Evolutionary conservation across 305 asterid species (phyloP).

Genomic region (Salvia sclarea): DNA sequence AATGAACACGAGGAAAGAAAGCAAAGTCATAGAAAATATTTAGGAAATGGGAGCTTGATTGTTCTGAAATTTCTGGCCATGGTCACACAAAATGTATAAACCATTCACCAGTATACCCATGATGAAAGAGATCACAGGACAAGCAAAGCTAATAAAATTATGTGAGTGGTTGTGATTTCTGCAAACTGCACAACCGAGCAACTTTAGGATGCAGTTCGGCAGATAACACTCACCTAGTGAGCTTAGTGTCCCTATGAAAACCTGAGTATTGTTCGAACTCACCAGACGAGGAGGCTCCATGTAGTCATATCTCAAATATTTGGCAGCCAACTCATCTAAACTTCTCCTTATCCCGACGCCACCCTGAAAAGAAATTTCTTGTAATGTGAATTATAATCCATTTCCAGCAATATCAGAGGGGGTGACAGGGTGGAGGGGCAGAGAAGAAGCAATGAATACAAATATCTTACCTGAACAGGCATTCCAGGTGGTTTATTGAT

Average conservation of each 20-base stretch:
- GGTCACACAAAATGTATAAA: neutral
- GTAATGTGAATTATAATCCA: slow-evolving; percentile 22
- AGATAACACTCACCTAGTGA: neutral
- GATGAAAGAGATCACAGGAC: neutral
- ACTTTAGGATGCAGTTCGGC: no score
- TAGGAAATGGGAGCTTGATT: neutral
- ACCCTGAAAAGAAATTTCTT: slow-evolving; percentile 53
- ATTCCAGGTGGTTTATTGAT: slow-evolving; percentile 92
- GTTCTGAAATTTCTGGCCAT: neutral
- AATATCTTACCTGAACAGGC: slow-evolving; percentile 82
- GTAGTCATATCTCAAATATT: slow-evolving; percentile 66
- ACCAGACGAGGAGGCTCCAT: slow-evolving; percentile 92
- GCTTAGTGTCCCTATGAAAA: neutral
- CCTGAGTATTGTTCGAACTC: slow-evolving; percentile 34
- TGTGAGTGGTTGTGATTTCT: slow-evolving; percentile 7
- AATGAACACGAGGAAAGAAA: slow-evolving; percentile 4
- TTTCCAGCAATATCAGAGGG: slow-evolving; percentile 23
- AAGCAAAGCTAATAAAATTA: neutral
- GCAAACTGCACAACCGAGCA: no score
- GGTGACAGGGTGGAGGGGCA: neutral
- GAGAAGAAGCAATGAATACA: neutral
- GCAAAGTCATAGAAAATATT: neutral
- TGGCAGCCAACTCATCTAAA: slow-evolving; percentile 85
- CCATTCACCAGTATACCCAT: neutral
- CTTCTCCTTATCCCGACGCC: slow-evolving; percentile 84